These are phyloP conservation scores for Apiospora sp. DNA, from an alignment of 2,329 filamentous ascomycete species.

Conservation along the genomic window DNA sequence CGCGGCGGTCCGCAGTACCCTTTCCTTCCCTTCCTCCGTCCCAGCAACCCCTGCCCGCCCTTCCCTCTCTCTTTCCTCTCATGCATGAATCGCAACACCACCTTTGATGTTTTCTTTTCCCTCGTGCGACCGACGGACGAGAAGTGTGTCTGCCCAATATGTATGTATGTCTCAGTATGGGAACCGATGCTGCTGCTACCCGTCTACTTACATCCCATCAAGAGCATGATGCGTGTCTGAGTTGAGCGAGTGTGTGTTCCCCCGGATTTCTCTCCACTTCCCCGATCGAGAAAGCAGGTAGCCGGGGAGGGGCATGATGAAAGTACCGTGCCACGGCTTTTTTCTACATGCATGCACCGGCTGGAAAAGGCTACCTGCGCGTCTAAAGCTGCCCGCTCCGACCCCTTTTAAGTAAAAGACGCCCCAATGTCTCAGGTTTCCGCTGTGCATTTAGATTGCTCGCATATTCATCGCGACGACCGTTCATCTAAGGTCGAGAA, in stretches of 20 bases:
- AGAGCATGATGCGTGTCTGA: background rate
- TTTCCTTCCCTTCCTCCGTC: background rate
- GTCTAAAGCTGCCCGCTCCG: background rate
- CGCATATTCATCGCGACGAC: background rate
- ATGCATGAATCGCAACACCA: background rate
- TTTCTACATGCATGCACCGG: background rate
- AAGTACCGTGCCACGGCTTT: background rate
- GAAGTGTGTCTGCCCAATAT: background rate
- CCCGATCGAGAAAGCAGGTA: background rate
- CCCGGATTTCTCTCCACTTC: background rate
- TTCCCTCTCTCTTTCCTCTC: background rate
- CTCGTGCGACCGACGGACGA: background rate
- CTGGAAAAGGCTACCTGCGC: background rate
- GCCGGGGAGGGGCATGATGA: background rate
- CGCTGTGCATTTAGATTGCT: background rate
- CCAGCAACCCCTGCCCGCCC: background rate
- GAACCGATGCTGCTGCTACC: conserved; percentile 19
- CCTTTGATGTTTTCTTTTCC: background rate
- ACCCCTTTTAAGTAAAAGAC: background rate
- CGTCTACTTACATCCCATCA: background rate
- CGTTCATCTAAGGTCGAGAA: background rate
- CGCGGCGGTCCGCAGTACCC: background rate
- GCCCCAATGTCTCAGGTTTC: conserved; percentile 4
- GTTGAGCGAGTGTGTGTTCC: background rate
- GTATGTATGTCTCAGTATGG: conserved; percentile 2